Base-by-base conservation (phyloP, 1,139 yeast genomes). In the Yamadazyma epiphylla region DNA sequence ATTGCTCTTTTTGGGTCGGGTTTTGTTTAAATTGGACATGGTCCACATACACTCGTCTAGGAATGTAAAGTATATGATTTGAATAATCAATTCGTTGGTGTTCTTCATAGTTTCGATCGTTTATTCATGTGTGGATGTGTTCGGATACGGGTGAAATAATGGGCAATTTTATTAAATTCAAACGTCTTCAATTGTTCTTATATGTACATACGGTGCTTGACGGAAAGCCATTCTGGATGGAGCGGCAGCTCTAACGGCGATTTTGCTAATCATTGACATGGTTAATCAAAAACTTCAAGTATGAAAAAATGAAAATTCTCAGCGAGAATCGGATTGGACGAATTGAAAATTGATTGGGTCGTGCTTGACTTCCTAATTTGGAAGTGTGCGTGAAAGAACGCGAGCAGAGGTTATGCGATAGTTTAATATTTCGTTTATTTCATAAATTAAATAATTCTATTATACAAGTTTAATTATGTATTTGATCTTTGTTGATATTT, bases 211-310 rank as follows among this genome's bases (percentile, higher is more conserved):
- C 71, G 71, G 64, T 47, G 70, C 64, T 49, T 66, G 69, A 51
- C 72, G 70, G 41, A 55, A 41, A 36, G 67, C 66, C 58, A 58
- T 42, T 40, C 62, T 59, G 31, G 49, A 46, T 42, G 70, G 69
- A 46, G 66, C 51, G 27, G 42, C 59, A 42, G 69, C 64, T 58
- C 65, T 67, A 49, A 65, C 55, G 49, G 70, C 70, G 53, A 65
- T 55, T 63, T 68, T 67, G 56, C 60, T 63, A 49, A 68, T 57
- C 61, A 65, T 60, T 49, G 71, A 64, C 70, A 64, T 65, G 41
- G 42, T 32, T 37, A 19, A 23, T 21, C 13, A 24, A 20, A 21
- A 19, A 17, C 23, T 22, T 11, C 15, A 5, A 15, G 11, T 8
- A 15, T 37, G 41, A 35, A 35, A 37, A 32, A 26, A 6, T 31